These are phyloP conservation scores for Trichoderma semiorbis DNA, from an alignment of 2,329 filamentous ascomycete species.

Conservation along the genomic window DNA sequence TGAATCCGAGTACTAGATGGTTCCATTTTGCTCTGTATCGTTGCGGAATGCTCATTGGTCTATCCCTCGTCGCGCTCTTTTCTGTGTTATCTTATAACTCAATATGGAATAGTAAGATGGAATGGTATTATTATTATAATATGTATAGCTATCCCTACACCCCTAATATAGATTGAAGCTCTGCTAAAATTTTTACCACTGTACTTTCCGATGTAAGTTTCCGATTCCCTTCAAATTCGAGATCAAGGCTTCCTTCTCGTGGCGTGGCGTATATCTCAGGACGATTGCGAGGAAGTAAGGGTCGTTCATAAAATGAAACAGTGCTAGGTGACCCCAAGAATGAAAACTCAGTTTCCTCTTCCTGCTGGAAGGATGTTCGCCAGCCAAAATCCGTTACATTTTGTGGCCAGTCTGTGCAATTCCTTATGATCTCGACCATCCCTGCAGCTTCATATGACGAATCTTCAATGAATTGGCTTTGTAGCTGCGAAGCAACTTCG, in stretches of 20 bases:
- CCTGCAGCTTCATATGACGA: slow-evolving; percentile 8
- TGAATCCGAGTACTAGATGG: not conserved
- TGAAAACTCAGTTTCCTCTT: not conserved
- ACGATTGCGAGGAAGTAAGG: not conserved
- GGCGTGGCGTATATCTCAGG: slow-evolving; percentile 14
- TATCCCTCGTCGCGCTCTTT: too few species aligned
- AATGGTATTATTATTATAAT: too few species aligned
- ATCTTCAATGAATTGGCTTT: slow-evolving; percentile 8
- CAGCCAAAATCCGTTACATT: slow-evolving; percentile 8
- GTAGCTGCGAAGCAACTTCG: not conserved
- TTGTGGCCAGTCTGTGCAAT: slow-evolving; percentile 16
- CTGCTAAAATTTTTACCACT: not conserved
- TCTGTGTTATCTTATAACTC: too few species aligned
- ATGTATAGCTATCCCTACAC: not conserved
- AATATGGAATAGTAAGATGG: too few species aligned
- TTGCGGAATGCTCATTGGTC: too few species aligned
- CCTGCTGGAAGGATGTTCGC: slow-evolving; percentile 13
- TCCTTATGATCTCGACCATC: slow-evolving; percentile 4
- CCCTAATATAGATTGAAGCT: not conserved
- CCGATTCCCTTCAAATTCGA: slow-evolving; percentile 13
- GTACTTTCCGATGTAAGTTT: not conserved
- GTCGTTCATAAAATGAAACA: not conserved
- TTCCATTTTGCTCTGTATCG: too few species aligned
- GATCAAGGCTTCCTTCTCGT: not conserved
- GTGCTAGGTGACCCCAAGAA: slow-evolving; percentile 2